phyloP scores from a whole-genome alignment of 106 monocot genomes.

The Triglochin maritima region DNA sequence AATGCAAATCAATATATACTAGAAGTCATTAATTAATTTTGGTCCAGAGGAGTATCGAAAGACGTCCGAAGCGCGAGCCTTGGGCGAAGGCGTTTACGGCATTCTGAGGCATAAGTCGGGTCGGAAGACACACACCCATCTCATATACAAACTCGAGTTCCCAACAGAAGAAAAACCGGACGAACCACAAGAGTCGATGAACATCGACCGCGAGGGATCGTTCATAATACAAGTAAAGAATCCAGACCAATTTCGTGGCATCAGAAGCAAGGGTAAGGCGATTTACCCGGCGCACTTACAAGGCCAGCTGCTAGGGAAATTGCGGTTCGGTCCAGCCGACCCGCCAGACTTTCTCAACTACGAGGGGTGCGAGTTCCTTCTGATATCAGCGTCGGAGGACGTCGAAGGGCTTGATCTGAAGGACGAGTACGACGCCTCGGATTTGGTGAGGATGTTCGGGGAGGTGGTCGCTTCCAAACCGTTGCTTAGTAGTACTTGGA shows the following conservation, averaged over 20 bases:
- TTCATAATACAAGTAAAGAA: conserved; percentile 80
- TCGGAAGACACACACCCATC: conserved; percentile 41
- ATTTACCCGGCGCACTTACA: conserved; percentile 59
- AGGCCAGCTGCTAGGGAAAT: conserved; percentile 29
- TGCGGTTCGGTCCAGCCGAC: conserved; percentile 32
- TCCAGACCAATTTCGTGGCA: conserved; percentile 37
- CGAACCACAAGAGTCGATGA: conserved; percentile 48
- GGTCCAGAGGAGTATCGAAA: conserved; percentile 50
- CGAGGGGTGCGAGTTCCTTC: conserved; percentile 71
- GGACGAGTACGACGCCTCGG: conserved; percentile 21
- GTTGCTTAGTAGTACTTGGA: conserved; percentile 51
- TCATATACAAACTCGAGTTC: conserved; percentile 68
- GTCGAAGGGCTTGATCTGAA: conserved; percentile 62
- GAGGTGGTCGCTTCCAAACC: conserved; percentile 30
- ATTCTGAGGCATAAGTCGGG: conserved; percentile 45
- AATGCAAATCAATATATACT: no score
- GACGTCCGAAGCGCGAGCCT: conserved; percentile 39
- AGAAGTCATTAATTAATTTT: no score
- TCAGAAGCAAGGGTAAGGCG: conserved; percentile 51
- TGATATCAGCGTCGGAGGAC: conserved; percentile 67
- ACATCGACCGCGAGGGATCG: conserved; percentile 63
- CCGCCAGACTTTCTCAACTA: conserved; percentile 74
- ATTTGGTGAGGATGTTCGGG: conserved; percentile 54
- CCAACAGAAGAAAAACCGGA: conserved; percentile 11
- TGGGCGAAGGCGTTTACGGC: conserved; percentile 66